Conservation (phyloP, 306 rosid species). For the Vicia faba region DNA sequence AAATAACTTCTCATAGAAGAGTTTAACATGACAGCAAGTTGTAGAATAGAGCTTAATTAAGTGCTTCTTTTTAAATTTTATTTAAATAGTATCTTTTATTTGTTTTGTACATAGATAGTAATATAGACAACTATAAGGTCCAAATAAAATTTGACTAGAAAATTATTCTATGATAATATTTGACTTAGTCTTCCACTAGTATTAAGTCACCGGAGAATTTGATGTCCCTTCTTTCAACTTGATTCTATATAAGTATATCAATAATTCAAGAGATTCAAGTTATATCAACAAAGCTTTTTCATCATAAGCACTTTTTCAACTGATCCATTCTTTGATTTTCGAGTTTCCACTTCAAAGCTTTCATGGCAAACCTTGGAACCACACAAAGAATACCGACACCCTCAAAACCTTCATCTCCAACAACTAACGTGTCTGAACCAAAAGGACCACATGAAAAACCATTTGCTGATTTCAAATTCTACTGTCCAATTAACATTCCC, state of each 20-base stretch:
- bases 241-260: not conserved
- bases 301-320: not conserved
- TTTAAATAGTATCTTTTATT: not conserved
- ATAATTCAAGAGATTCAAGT: not conserved
- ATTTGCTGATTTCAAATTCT: constrained; percentile 28
- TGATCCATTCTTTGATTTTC: constrained; percentile 9
- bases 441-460: constrained; percentile 38
- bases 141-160: not conserved
- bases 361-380: constrained; percentile 56
- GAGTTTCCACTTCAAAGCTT: not conserved
- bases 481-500: constrained; percentile 56
- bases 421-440: constrained; percentile 33
- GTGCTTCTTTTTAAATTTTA: too few relatives aligned
- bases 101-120: not conserved
- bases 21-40: too few relatives aligned
- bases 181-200: constrained; percentile 5
- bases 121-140: not conserved
- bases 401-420: constrained; percentile 36
- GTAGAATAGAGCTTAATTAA: too few relatives aligned
- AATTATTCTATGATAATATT: not conserved
- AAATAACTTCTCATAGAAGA: too few relatives aligned
- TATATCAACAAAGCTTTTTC: not conserved
- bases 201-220: not conserved
- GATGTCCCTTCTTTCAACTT: not conserved
- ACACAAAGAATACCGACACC: constrained; percentile 46